Evolutionary conservation across 768 basidiomycete genomes (phyloP).

Genomic region (Psilocybe azurescens): DNA sequence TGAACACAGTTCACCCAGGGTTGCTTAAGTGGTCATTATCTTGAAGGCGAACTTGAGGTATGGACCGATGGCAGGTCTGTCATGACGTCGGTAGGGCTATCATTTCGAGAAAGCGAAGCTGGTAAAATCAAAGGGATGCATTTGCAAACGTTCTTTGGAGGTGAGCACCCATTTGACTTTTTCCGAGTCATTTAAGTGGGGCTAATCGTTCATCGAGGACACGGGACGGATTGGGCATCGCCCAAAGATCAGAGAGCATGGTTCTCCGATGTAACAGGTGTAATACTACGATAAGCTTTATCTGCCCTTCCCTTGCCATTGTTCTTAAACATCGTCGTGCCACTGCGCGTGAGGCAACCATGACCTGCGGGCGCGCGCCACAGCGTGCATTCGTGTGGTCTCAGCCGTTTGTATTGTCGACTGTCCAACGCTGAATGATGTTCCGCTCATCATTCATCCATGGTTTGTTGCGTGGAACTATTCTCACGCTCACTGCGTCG

Average conservation of each 20-base stretch:
- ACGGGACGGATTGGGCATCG: constrained; percentile 60
- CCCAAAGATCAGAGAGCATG: constrained; percentile 62
- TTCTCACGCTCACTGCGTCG: no score
- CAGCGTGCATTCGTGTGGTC: no score
- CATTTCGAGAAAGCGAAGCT: constrained; percentile 46
- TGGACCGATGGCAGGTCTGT: constrained; percentile 67
- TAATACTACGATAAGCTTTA: constrained; percentile 29
- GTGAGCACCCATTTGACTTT: constrained; percentile 34
- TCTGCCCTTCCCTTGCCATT: no score
- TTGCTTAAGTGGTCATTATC: background rate
- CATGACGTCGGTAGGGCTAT: constrained; percentile 53
- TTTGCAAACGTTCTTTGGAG: constrained; percentile 82
- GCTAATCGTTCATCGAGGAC: constrained; percentile 39
- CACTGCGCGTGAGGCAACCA: no score
- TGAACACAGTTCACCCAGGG: background rate
- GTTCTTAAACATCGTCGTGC: no score
- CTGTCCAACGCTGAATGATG: no score
- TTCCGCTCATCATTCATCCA: no score
- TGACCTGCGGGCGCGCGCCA: no score
- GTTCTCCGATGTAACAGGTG: constrained; percentile 62
- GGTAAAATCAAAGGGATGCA: constrained; percentile 70
- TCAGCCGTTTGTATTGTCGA: no score
- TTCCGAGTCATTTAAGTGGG: background rate
- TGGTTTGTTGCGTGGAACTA: no score
- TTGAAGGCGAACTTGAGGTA: constrained; percentile 65